Base-by-base conservation (phyloP, 1,139 yeast species). In the Candida tetrigidarum region DNA sequence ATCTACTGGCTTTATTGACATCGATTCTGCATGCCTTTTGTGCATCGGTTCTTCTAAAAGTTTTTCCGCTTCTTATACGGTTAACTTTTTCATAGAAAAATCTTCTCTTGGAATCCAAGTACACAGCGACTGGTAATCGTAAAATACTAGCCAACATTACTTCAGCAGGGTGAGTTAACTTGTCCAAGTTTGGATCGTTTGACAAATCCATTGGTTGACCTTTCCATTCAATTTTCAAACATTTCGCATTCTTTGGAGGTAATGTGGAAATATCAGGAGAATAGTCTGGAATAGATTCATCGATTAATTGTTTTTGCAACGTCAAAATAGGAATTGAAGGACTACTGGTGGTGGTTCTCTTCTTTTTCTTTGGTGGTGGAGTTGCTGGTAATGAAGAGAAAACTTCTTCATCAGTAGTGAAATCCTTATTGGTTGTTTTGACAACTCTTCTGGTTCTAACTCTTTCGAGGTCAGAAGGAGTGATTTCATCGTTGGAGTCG, bases 11-110 rank as follows among this genome's bases (percentile, higher is more conserved):
- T 67, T 93, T 93, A 67, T 93, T 93, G 46, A 93, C 99, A 67
- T 93, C 99, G 52, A 93, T 92, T 55, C 97, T 82, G 64, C 98
- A 92, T 8, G 97, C 96, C 74, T 93, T 92, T 67, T 93, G 98
- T 11, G 97, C 96, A 65, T 93, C 99, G 0, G 98, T 93, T 69
- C 97, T 83, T 71, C 98, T 84, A 69, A 93, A 93, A 38, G 93
- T 96, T 64, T 86, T 77, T 26, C 88, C 89, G 46, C 75, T 76
- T 60, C 81, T 83, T 60, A 86, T 68, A 49, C 97, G 79, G 50
- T 81, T 80, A 33, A 91, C 96, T 69, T 92, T 92, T 63, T 93
- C 98, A 50, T 81, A 80, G 66, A 93, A 93, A 30, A 93, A 73
- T 56, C 99, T 79, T 66, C 95, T 81, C 74, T 93, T 93, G 6